Percentiles rank a stretch among this genome's conserved stretches.
These are phyloP conservation scores for Penicillium expansum DNA, from an alignment of 2,329 filamentous ascomycete species.

Conservation along the genomic window DNA sequence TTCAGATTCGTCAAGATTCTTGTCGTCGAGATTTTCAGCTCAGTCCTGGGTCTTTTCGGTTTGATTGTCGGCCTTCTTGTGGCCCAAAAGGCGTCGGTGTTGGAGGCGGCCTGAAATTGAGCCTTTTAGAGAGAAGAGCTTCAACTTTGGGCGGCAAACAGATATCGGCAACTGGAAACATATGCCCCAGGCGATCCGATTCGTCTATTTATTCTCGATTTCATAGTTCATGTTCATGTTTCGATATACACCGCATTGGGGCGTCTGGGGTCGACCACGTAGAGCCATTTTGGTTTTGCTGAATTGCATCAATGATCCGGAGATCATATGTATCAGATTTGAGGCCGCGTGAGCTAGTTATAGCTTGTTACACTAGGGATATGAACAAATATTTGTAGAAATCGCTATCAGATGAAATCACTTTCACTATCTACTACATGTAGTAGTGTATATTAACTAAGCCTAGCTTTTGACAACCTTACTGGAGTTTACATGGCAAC, in stretches of 20 bases:
- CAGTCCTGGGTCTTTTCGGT: conserved; percentile 91
- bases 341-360: not conserved
- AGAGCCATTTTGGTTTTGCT: conserved; percentile 26
- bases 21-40: conserved; percentile 99
- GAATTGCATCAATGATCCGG: conserved; percentile 28
- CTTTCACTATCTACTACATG: not conserved
- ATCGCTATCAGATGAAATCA: conserved; percentile 6
- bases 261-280: conserved; percentile 39
- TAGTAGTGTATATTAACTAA: not conserved
- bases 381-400: conserved; percentile 27
- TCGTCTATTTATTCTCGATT: conserved; percentile 15
- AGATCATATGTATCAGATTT: conserved; percentile 21
- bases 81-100: conserved; percentile 76
- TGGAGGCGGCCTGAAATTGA: conserved; percentile 43
- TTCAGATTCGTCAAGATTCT: conserved; percentile 94
- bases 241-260: conserved; percentile 39
- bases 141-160: conserved; percentile 18
- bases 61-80: conserved; percentile 91
- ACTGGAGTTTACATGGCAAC: not conserved
- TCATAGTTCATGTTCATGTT: conserved; percentile 24
- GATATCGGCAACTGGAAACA: not conserved
- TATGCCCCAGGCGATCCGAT: conserved; percentile 20
- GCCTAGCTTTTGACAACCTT: not conserved
- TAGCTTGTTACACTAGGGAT: conserved; percentile 11
- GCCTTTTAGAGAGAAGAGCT: conserved; percentile 12